Evolutionary conservation across 805 yeast species (phyloP), one percentile per base, ranked within the genome.

Genomic region (Hemisphaericaspora nanyangensis): DNA sequence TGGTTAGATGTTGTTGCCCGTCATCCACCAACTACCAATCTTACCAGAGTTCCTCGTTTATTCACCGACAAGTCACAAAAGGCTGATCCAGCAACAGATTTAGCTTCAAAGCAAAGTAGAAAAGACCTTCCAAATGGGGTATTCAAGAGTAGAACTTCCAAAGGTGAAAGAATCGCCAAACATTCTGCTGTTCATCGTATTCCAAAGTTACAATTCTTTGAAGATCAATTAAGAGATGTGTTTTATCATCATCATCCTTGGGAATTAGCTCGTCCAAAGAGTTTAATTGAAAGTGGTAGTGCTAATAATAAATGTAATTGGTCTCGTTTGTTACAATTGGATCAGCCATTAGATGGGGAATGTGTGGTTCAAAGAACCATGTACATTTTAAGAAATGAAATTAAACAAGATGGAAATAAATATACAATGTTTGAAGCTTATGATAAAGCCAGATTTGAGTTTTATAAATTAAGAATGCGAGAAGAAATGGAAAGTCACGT

Each of bases 171-270:
- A 31, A 58, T 51, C 37, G 65, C 64, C 34, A 68, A 69, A 40
- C 65, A 67, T 48, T 58, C 57, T 40, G 35, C 47, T 22, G 54
- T 82, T 12, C 69, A 71, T 49, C 63, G 70, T 47, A 72, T 83
- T 8, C 76, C 77, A 30, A 71, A 73, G 46, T 64, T 85, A 53
- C 60, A 59, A 40, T 82, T 74, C 49, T 59, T 79, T 38, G 93
- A 91, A 61, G 99, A 93, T 62, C 79, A 82, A 51, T 63, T 93
- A 50, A 79, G 99, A 66, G 72, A 76, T 34, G 69, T 85, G 17
- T 93, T 93, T 55, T 91, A 82, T 61, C 79, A 80, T 43, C 96
- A 90, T 58, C 99, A 93, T 63, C 99, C 99, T 6, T 93, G 99
- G 99, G 99, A 93, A 63, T 69, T 90, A 38, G 87, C 98, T 1